Conservation (phyloP, 1,284 basidiomycete species). For the Melanopsichium pennsylvanicum region DNA sequence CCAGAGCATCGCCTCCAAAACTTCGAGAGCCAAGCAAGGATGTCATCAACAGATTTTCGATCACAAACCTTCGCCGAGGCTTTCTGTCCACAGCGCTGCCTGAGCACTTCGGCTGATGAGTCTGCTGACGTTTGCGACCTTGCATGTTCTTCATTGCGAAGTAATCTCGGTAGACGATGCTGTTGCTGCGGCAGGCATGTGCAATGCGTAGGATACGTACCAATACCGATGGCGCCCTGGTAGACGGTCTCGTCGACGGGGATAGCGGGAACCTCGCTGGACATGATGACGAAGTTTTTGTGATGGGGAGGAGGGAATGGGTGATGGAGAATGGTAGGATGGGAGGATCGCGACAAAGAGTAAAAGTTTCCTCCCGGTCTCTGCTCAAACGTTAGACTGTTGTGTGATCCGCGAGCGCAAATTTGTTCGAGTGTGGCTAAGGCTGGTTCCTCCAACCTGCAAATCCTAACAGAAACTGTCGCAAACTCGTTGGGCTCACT, state of each 20-base stretch:
- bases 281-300: conserved; percentile 58
- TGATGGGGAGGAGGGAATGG: conserved; percentile 21
- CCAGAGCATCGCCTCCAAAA: no score
- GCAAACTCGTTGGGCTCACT: neutral
- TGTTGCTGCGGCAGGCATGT: neutral
- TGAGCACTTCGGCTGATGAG: no score
- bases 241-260: conserved; percentile 78
- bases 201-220: conserved; percentile 59
- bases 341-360: conserved; percentile 20
- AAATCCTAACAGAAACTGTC: neutral
- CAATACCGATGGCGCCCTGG: conserved; percentile 96
- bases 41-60: no score
- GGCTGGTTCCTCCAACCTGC: neutral
- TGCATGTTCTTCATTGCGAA: no score
- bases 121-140: no score
- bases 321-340: conserved; percentile 37
- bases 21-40: no score
- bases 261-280: conserved; percentile 64
- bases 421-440: conserved; percentile 7
- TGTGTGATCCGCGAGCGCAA: neutral
- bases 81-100: no score
- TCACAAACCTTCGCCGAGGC: no score
- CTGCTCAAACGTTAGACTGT: neutral
- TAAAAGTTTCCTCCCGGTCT: conserved; percentile 1
- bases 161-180: neutral